phyloP scores from a whole-genome alignment of 495 filamentous ascomycete genomes.

The Echria macrotheca region DNA sequence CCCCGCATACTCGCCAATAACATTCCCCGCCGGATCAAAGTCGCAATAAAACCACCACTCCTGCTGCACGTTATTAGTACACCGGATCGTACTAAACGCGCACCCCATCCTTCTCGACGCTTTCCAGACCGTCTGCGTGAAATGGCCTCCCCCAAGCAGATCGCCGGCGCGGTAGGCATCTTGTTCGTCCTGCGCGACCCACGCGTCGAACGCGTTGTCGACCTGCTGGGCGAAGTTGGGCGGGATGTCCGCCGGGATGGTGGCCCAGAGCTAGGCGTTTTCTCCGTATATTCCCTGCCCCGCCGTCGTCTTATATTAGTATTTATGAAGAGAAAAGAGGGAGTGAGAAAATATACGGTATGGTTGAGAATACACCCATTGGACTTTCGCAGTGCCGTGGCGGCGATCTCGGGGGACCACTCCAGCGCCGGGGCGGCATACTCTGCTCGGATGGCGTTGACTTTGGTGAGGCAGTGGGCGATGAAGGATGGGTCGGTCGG shows the following conservation, averaged over 20 bases:
- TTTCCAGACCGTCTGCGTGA: slow-evolving; percentile 27
- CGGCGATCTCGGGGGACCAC: slow-evolving; percentile 17
- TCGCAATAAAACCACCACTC: slow-evolving; percentile 24
- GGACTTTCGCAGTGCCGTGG: slow-evolving; percentile 10
- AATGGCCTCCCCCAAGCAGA: slow-evolving; percentile 12
- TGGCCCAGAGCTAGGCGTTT: slow-evolving; percentile 20
- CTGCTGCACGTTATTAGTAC: slow-evolving; percentile 13
- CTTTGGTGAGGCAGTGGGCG: slow-evolving; percentile 4
- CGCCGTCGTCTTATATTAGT: too few relatives aligned
- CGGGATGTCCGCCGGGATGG: not conserved
- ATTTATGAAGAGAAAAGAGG: not conserved
- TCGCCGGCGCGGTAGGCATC: slow-evolving; percentile 11
- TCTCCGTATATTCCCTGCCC: slow-evolving; percentile 23
- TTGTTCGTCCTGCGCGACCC: slow-evolving; percentile 12
- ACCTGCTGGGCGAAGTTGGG: slow-evolving; percentile 12
- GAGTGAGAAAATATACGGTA: slow-evolving; percentile 5
- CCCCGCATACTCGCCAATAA: slow-evolving; percentile 7
- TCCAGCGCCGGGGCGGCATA: slow-evolving; percentile 4
- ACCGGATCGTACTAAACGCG: slow-evolving; percentile 18
- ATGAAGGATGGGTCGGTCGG: slow-evolving; percentile 16
- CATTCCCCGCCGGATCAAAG: slow-evolving; percentile 17
- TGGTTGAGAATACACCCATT: slow-evolving; percentile 21
- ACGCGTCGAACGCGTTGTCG: slow-evolving; percentile 11
- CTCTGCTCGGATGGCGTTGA: slow-evolving; percentile 14
- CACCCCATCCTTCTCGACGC: slow-evolving; percentile 16